A percentile compares a stretch with the other conserved stretches of the same genome.
Conservation (phyloP, 2,329 filamentous ascomycete species). For the Aphanoascus verrucosus region DNA sequence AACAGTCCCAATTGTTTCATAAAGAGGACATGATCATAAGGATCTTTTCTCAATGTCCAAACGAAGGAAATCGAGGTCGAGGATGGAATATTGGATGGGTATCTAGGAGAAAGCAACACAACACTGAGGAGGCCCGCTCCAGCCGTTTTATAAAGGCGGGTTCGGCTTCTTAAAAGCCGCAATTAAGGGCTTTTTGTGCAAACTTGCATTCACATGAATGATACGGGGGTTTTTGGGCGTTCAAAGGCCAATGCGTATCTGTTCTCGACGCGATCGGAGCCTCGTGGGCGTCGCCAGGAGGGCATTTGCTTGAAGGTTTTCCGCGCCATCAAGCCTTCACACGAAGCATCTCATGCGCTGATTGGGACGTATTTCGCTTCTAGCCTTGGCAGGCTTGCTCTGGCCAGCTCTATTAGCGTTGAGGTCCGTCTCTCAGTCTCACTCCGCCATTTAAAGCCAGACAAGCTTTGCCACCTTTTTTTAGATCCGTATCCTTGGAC, state of each 20-base stretch:
- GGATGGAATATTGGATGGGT: background rate
- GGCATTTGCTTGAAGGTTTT: background rate
- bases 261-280: background rate
- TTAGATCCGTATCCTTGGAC: too few relatives aligned
- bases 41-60: background rate
- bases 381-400: conserved; percentile 8
- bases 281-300: background rate
- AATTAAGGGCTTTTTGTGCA: too few relatives aligned
- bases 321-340: background rate
- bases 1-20: background rate
- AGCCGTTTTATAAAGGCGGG: too few relatives aligned
- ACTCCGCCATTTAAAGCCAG: too few relatives aligned
- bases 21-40: background rate
- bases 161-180: too few relatives aligned
- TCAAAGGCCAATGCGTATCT: too few relatives aligned
- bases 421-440: too few relatives aligned
- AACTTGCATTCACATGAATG: too few relatives aligned
- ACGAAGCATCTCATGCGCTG: background rate
- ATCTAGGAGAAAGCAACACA: background rate
- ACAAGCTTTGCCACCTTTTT: too few relatives aligned
- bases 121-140: background rate
- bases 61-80: background rate
- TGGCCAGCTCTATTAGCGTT: background rate
- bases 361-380: conserved; percentile 10
- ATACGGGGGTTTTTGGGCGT: too few relatives aligned